Base-by-base conservation (phyloP, 2,329 filamentous ascomycete species). In the Colletotrichum cordylinicola region DNA sequence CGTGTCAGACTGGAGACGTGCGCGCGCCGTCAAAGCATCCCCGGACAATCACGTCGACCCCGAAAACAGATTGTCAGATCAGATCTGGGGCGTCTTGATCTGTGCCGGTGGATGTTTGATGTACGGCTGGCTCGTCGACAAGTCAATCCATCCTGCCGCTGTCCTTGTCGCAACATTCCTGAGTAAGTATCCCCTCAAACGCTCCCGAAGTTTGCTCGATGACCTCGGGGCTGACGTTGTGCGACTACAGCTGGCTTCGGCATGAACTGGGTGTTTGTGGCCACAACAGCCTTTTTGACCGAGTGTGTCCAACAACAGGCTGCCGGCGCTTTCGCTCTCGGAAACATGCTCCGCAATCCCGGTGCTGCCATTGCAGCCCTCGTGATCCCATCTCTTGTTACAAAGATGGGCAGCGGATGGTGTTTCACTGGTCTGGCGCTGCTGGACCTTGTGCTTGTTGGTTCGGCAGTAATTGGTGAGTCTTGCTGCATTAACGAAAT, bases 241-340 rank as follows among this genome's bases (percentile, higher is more conserved):
- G 52, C 62, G 75, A 70, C 62, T 61, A 21, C 78, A 83, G 80
- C 80, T 74, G 80, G 82, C 6, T 81, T 86, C 39, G 85, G 84
- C 8, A 84, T 85, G 73, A 84, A 84, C 8, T 84, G 85, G 77
- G 85, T 87, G 58, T 86, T 87, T 72, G 83, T 87, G 21, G 83
- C 84, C 4, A 86, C 82, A 27, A 86, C 85, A 1, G 83, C 84
- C 2, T 87, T 85, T 75, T 82, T 86, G 55, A 86, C 85, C 15
- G 84, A 86, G 72, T 86, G 83, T 69, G 81, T 84, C 3, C 82
- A 83, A 13, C 78, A 82, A 58, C 83, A 85, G 64, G 83, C 85
- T 18, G 86, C 86, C 4, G 84, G 82, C 21, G 80, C 85, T 9
- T 85, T 87, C 60, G 86, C 86, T 1, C 79, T 87, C 8, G 83